These are phyloP conservation scores for Bonia amplexicaulis DNA, from an alignment of 176 grass and related monocot species.

Conservation along the genomic window DNA sequence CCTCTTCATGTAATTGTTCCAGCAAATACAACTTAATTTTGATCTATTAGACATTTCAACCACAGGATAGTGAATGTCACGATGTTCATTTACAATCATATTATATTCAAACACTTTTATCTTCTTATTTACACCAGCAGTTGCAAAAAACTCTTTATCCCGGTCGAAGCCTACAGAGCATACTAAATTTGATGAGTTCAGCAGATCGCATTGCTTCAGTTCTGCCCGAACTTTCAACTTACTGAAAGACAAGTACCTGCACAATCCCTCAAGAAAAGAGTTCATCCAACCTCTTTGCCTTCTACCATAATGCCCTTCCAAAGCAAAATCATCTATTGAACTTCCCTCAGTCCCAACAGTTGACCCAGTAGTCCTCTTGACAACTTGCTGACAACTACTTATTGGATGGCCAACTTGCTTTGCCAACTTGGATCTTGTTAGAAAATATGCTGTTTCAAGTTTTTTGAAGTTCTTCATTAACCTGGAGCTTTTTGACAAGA, in stretches of 20 bases:
- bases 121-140: slow-evolving; percentile 98
- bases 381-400: slow-evolving; percentile 28
- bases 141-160: slow-evolving; percentile 92
- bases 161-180: slow-evolving; percentile 94
- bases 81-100: slow-evolving; percentile 85
- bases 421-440: slow-evolving; percentile 53
- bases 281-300: slow-evolving; percentile 71
- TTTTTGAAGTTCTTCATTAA: slow-evolving; percentile 98
- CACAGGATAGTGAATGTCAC: slow-evolving; percentile 96
- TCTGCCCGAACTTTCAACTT: slow-evolving; percentile 82
- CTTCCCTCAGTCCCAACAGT: slow-evolving; percentile 53
- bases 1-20: slow-evolving; percentile 96
- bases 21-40: slow-evolving; percentile 92
- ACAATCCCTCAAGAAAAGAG: slow-evolving; percentile 86
- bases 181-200: slow-evolving; percentile 95
- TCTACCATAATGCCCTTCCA: slow-evolving; percentile 52
- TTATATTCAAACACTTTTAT: slow-evolving; percentile 98
- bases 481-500: slow-evolving; percentile 79
- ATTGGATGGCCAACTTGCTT: slow-evolving; percentile 46
- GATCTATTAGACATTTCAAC: slow-evolving; percentile 95
- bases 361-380: slow-evolving; percentile 44
- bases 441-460: slow-evolving; percentile 88
- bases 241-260: slow-evolving; percentile 88
- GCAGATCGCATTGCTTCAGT: slow-evolving; percentile 80
- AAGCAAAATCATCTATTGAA: slow-evolving; percentile 73